Conservation (phyloP, 225 moss, liverwort and hornwort species). For the Neckera pumila region DNA sequence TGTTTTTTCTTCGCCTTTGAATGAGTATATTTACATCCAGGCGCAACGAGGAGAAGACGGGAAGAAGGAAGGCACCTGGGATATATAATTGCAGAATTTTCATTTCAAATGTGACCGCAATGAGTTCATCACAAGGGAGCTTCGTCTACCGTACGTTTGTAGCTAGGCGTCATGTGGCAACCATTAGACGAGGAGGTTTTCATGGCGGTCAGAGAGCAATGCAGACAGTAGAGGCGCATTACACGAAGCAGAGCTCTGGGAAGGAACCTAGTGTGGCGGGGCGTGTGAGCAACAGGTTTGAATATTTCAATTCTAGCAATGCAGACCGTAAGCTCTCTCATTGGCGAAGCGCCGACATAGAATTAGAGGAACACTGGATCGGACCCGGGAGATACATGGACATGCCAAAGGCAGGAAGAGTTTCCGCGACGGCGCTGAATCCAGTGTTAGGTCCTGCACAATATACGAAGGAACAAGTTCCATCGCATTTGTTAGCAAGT, state of each 20-base stretch:
- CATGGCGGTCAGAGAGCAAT: background rate
- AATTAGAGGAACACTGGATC: background rate
- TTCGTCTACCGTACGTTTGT: conserved; percentile 13
- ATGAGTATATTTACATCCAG: background rate
- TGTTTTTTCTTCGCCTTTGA: background rate
- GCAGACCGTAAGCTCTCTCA: background rate
- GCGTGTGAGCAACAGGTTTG: background rate
- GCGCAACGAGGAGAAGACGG: background rate
- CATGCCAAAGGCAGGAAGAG: background rate
- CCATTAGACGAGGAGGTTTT: background rate
- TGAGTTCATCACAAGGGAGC: conserved; percentile 15
- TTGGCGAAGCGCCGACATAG: background rate
- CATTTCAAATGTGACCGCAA: conserved; percentile 4
- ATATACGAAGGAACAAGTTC: conserved; percentile 15
- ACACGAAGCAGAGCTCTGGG: background rate
- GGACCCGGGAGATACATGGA: background rate
- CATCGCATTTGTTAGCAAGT: conserved; percentile 4
- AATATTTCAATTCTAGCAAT: background rate
- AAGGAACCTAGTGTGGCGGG: background rate
- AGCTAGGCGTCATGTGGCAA: conserved; percentile 5
- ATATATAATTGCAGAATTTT: background rate
- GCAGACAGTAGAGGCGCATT: background rate
- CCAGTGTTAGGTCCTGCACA: conserved; percentile 6
- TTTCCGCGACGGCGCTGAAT: conserved; percentile 8
- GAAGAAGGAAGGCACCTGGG: background rate